These are phyloP conservation scores for Panus rudis DNA, from an alignment of 768 basidiomycete genomes.

Conservation along the genomic window DNA sequence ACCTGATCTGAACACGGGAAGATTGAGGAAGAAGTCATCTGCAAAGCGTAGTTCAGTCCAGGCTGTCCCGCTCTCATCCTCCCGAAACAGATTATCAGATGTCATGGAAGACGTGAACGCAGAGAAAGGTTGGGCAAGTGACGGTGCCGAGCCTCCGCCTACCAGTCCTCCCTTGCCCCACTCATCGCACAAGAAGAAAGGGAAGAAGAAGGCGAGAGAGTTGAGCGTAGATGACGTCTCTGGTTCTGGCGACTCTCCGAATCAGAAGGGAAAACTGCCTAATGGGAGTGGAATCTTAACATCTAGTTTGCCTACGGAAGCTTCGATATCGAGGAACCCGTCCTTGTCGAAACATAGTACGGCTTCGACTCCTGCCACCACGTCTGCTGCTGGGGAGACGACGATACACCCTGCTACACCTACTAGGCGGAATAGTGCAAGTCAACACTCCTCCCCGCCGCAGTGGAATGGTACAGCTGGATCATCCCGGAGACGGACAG, in stretches of 20 bases:
- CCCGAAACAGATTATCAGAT: background rate
- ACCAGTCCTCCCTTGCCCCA: slow-evolving; percentile 1
- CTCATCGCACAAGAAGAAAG: slow-evolving; percentile 9
- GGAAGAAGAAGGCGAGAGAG: slow-evolving; percentile 1
- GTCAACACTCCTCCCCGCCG: too few species aligned
- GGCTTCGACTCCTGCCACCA: slow-evolving; percentile 14
- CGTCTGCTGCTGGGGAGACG: background rate
- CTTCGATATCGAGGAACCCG: slow-evolving; percentile 21
- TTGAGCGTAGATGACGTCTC: background rate
- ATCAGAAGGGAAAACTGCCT: slow-evolving; percentile 5
- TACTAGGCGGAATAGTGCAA: too few species aligned
- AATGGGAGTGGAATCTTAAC: slow-evolving; percentile 2
- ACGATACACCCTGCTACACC: slow-evolving; percentile 8
- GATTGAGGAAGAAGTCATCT: slow-evolving; percentile 11
- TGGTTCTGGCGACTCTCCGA: background rate
- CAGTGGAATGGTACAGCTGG: too few species aligned
- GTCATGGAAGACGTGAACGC: too few species aligned
- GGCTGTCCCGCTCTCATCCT: background rate
- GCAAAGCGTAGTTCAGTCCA: slow-evolving; percentile 15
- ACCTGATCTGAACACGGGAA: background rate
- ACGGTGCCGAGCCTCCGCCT: slow-evolving; percentile 8
- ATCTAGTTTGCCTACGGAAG: slow-evolving; percentile 5
- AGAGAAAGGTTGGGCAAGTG: slow-evolving; percentile 22
- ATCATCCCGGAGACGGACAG: too few species aligned
- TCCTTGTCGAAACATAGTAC: slow-evolving; percentile 22